Evolutionary conservation across 2,329 filamentous ascomycete species (phyloP).

Genomic region (Coniochaeta hoffmannii): DNA sequence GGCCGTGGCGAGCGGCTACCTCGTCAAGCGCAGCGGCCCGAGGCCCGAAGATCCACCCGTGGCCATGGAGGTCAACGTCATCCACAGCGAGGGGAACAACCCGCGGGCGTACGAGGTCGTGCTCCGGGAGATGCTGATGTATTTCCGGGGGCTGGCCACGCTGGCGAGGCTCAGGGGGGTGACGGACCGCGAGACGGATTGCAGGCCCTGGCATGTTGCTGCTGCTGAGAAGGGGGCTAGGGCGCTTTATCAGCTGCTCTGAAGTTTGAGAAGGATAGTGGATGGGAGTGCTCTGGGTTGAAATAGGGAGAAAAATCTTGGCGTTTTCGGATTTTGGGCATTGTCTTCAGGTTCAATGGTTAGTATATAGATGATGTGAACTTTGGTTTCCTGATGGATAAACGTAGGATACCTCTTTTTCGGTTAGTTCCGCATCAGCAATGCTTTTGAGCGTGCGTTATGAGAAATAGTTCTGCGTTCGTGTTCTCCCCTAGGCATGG

Average conservation of each 20-base stretch:
- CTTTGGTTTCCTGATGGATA: not conserved
- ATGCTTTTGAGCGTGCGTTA: not conserved
- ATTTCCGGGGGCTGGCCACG: slow-evolving; percentile 62
- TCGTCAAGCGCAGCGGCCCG: slow-evolving; percentile 55
- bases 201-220: slow-evolving; percentile 73
- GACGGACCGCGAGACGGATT: slow-evolving; percentile 49
- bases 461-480: not conserved
- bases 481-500: not conserved
- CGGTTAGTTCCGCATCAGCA: not conserved
- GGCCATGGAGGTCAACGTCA: slow-evolving; percentile 56
- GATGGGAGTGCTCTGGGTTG: not conserved
- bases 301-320: not conserved
- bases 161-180: slow-evolving; percentile 61
- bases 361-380: not conserved
- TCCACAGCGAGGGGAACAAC: slow-evolving; percentile 44
- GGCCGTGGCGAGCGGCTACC: slow-evolving; percentile 55
- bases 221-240: slow-evolving; percentile 62
- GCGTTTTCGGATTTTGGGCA: not conserved
- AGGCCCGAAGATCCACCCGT: slow-evolving; percentile 50
- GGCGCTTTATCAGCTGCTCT: slow-evolving; percentile 59
- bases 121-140: slow-evolving; percentile 61
- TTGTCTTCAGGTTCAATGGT: not conserved
- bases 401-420: not conserved
- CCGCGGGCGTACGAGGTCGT: slow-evolving; percentile 54
- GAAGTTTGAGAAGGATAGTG: slow-evolving; percentile 16